Percentiles rank a stretch among this genome's conserved stretches.
phyloP scores from a whole-genome alignment of 2,329 filamentous ascomycete genomes.

The Parafenestella ontariensis region DNA sequence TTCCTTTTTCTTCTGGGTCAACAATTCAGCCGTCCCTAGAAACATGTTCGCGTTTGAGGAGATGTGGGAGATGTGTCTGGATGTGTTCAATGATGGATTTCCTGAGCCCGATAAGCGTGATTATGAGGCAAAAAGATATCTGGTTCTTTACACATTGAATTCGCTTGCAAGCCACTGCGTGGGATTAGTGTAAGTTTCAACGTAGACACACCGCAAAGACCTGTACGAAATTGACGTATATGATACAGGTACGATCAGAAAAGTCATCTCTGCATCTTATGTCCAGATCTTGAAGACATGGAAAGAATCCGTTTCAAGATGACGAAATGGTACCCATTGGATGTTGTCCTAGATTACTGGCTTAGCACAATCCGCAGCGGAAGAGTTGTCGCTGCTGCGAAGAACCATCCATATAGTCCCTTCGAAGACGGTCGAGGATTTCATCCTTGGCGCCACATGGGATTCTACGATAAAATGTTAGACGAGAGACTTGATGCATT shows the following conservation, averaged over 20 bases:
- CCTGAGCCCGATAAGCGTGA: neutral
- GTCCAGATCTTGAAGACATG: constrained; percentile 5
- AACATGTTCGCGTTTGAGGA: constrained; percentile 1
- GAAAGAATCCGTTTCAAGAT: constrained; percentile 1
- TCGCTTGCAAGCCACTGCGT: constrained; percentile 1
- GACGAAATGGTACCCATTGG: constrained; percentile 17
- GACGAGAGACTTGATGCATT: constrained; percentile 16
- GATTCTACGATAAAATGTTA: constrained; percentile 15
- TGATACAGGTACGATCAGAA: constrained; percentile 4
- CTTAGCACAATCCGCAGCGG: constrained; percentile 18
- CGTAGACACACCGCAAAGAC: neutral
- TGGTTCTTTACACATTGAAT: constrained; percentile 3
- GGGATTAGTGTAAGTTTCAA: constrained; percentile 5
- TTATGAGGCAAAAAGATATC: neutral
- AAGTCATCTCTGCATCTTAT: constrained; percentile 1
- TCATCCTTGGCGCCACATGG: constrained; percentile 15
- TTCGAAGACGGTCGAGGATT: neutral
- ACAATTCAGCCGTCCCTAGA: neutral
- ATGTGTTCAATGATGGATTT: neutral
- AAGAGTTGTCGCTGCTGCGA: constrained; percentile 16
- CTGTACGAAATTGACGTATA: neutral
- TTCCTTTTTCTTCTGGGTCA: constrained; percentile 8
- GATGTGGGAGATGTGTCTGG: neutral
- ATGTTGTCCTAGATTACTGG: constrained; percentile 20
- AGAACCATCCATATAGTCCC: constrained; percentile 1